Base-by-base conservation (phyloP, 257 asterid genomes). In the Solanum pinnatisectum region DNA sequence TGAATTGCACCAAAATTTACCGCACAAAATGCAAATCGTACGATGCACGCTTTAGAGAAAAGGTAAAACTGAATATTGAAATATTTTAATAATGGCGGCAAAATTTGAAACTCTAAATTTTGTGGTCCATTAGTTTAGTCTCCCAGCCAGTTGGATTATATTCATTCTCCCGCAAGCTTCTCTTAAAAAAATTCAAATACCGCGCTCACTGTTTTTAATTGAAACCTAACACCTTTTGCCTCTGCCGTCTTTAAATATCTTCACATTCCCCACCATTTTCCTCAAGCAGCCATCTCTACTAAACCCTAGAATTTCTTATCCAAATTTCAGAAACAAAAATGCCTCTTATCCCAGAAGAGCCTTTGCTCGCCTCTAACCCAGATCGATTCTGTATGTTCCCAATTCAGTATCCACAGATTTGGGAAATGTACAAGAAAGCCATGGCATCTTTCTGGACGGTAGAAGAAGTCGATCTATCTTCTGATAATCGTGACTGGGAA, bases 381-480 rank as follows among this genome's bases (percentile, higher is more conserved):
- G 99, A 96, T 42, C 94, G 99, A 1, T 96, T 97, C 93, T 97
- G 98, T 18, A 97, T 97, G 99, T 97, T 97, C 88, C 99, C 99
- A 4, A 94, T 97, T 36, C 94, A 96, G 67, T 97, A 97, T 90
- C 99, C 98, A 0, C 95, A 97, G 82, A 92, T 97, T 60, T 97
- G 99, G 99, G 99, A 97, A 73, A 95, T 96, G 98, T 97, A 97
- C 92, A 97, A 97, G 93, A 97, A 97, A 49, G 99, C 99, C 71
- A 94, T 92, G 73, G 99, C 99, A 15, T 96, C 99, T 22, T 96
- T 96, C 89, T 96, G 99, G 98, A 96, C 99, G 8, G 99, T 96
- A 22, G 99, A 96, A 91, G 99, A 97, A 83, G 99, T 97, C 5
- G 99, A 96, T 87, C 87, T 96, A 10, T 95, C 99, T 1, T 91